These are phyloP conservation scores for Cucurbita maxima DNA, from an alignment of 306 rosid species.

Conservation along the genomic window DNA sequence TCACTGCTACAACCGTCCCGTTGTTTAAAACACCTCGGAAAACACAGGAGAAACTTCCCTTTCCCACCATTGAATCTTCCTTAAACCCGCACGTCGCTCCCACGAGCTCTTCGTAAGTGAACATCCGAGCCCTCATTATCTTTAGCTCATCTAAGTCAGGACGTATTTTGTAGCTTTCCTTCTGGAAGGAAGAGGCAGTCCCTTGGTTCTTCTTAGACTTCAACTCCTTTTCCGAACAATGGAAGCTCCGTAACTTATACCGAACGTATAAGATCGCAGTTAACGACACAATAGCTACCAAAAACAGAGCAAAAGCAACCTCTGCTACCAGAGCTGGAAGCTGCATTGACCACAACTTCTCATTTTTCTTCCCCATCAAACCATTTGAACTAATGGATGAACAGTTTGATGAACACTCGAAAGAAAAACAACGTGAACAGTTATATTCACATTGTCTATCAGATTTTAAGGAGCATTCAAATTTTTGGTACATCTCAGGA, in stretches of 20 bases:
- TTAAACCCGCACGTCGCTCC: slow-evolving; percentile 58
- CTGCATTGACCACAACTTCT: slow-evolving; percentile 56
- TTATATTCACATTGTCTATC: slow-evolving; percentile 72
- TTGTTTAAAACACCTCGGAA: slow-evolving; percentile 68
- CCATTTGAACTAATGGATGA: slow-evolving; percentile 26
- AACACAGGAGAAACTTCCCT: slow-evolving; percentile 86
- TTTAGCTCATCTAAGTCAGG: slow-evolving; percentile 64
- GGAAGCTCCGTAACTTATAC: slow-evolving; percentile 47
- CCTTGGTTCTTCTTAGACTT: slow-evolving; percentile 29
- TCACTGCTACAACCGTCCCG: slow-evolving; percentile 74
- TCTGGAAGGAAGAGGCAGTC: slow-evolving; percentile 27
- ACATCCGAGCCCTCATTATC: slow-evolving; percentile 65
- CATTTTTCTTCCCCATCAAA: slow-evolving; percentile 24
- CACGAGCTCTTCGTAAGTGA: slow-evolving; percentile 67
- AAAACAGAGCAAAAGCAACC: slow-evolving; percentile 51
- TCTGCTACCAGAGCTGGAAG: slow-evolving; percentile 52
- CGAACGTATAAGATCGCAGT: slow-evolving; percentile 62
- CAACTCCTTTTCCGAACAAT: slow-evolving; percentile 26
- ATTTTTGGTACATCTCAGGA: slow-evolving; percentile 48
- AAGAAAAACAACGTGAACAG: slow-evolving; percentile 50
- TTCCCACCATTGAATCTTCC: slow-evolving; percentile 70
- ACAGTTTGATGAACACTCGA: slow-evolving; percentile 49
- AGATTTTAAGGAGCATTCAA: slow-evolving; percentile 32
- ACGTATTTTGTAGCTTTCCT: slow-evolving; percentile 36
- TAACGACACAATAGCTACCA: slow-evolving; percentile 44